These are phyloP conservation scores for Thielaviopsis populi DNA, from an alignment of 2,329 filamentous ascomycete genomes.

Conservation along the genomic window DNA sequence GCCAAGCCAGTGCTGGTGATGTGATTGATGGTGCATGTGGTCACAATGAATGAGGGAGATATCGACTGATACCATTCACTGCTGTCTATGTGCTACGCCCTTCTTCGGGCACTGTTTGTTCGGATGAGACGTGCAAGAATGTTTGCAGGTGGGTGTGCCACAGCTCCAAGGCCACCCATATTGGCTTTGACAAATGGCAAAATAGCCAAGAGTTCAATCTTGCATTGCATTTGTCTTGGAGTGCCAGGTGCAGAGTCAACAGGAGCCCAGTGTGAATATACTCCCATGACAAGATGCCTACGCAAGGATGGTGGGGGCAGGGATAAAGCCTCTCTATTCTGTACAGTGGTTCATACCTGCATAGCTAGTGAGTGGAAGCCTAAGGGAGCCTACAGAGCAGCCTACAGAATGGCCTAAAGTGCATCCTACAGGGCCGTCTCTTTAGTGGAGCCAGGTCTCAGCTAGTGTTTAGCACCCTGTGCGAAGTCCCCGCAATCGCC, in stretches of 20 bases:
- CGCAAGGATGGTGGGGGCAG: neutral
- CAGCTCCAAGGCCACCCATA: no score
- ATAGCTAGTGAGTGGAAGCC: neutral
- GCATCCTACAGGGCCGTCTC: neutral
- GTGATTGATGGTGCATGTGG: neutral
- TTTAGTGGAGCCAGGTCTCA: neutral
- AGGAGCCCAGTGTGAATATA: neutral
- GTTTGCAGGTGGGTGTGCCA: no score
- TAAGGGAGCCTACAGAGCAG: neutral
- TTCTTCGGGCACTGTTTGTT: no score
- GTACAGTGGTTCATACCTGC: neutral
- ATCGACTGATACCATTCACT: neutral
- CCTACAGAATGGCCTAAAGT: no score
- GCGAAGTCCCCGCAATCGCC: neutral
- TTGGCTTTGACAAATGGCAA: no score
- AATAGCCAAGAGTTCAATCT: neutral
- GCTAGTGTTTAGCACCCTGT: neutral
- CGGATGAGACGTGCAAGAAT: no score
- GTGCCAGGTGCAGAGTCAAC: constrained; percentile 1
- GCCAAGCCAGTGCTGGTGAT: neutral
- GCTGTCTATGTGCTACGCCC: no score
- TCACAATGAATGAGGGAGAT: neutral
- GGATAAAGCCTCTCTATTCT: no score
- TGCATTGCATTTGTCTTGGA: neutral
- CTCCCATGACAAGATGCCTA: neutral